A percentile compares a stretch with the other conserved stretches of the same genome.
Conservation (phyloP, 2,329 filamentous ascomycete species). For the Penicillium sp. region DNA sequence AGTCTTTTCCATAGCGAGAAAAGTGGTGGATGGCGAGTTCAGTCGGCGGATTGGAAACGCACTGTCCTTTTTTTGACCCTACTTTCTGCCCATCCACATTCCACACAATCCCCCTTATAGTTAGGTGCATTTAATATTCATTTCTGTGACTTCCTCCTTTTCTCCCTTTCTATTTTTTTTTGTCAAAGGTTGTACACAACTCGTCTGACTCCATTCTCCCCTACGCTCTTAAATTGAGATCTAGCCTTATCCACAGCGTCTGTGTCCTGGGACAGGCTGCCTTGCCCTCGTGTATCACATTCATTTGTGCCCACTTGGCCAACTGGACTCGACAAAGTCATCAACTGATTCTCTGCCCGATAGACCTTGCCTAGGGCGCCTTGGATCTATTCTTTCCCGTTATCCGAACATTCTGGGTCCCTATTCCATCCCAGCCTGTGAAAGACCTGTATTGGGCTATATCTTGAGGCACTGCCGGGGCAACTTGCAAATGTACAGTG, state of each 20-base stretch:
- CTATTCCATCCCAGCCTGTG: slow-evolving; percentile 21
- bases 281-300: slow-evolving; percentile 34
- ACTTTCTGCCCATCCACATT: not conserved
- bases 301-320: slow-evolving; percentile 34
- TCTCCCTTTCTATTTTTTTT: not conserved
- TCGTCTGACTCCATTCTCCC: slow-evolving; percentile 13
- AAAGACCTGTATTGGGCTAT: slow-evolving; percentile 29
- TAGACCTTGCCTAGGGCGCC: slow-evolving; percentile 13
- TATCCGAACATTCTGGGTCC: slow-evolving; percentile 12
- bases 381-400: slow-evolving; percentile 20
- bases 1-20: slow-evolving; percentile 9
- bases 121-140: slow-evolving; percentile 9
- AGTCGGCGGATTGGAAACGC: not conserved
- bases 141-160: not conserved
- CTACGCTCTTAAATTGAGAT: slow-evolving; percentile 22
- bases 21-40: not conserved
- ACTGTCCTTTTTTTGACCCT: slow-evolving; percentile 11
- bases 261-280: slow-evolving; percentile 29
- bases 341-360: slow-evolving; percentile 24
- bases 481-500: slow-evolving; percentile 35
- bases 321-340: slow-evolving; percentile 17
- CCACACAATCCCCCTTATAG: slow-evolving; percentile 1
- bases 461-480: slow-evolving; percentile 32
- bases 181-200: not conserved
- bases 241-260: slow-evolving; percentile 31